A percentile compares a stretch with the other conserved stretches of the same genome.
Conservation (phyloP, 495 filamentous ascomycete species). For the Astrothelium subdiscretum region DNA sequence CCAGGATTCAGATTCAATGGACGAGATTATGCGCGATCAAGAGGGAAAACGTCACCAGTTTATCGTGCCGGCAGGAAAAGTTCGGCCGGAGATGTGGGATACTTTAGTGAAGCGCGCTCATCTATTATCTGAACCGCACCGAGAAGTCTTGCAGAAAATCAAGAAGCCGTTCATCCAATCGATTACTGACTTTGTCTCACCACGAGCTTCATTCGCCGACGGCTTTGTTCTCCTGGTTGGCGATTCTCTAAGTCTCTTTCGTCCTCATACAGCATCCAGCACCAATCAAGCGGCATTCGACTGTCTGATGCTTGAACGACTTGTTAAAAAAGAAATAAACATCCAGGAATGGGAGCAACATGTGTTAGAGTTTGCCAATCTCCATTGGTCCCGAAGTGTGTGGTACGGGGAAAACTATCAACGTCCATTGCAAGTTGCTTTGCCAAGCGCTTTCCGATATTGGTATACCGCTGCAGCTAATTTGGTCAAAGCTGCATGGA, state of each 20-base stretch:
- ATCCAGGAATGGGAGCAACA: slow-evolving; percentile 32
- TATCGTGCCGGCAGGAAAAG: slow-evolving; percentile 15
- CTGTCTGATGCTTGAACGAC: slow-evolving; percentile 11
- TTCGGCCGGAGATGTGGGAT: slow-evolving; percentile 13
- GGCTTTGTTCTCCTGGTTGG: slow-evolving; percentile 19
- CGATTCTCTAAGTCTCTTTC: slow-evolving; percentile 16
- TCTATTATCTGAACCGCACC: slow-evolving; percentile 14
- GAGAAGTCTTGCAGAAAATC: slow-evolving; percentile 15
- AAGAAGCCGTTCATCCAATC: slow-evolving; percentile 16
- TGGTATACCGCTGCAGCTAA: background rate
- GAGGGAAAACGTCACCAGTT: slow-evolving; percentile 13
- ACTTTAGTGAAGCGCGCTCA: slow-evolving; percentile 10
- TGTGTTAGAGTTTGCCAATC: slow-evolving; percentile 34
- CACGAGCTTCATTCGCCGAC: slow-evolving; percentile 10
- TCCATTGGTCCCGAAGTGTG: background rate
- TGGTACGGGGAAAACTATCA: background rate
- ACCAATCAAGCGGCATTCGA: slow-evolving; percentile 19
- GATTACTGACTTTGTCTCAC: slow-evolving; percentile 15
- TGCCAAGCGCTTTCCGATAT: background rate
- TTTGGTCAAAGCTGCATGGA: background rate
- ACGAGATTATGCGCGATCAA: slow-evolving; percentile 17
- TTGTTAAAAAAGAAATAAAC: slow-evolving; percentile 23
- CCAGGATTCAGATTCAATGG: slow-evolving; percentile 25
- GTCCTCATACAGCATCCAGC: slow-evolving; percentile 18
- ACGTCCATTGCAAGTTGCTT: background rate